Percentiles rank a stretch among this genome's conserved stretches.
Evolutionary conservation across 768 basidiomycete species (phyloP).

Genomic region (Leucocoprinus leucothites): DNA sequence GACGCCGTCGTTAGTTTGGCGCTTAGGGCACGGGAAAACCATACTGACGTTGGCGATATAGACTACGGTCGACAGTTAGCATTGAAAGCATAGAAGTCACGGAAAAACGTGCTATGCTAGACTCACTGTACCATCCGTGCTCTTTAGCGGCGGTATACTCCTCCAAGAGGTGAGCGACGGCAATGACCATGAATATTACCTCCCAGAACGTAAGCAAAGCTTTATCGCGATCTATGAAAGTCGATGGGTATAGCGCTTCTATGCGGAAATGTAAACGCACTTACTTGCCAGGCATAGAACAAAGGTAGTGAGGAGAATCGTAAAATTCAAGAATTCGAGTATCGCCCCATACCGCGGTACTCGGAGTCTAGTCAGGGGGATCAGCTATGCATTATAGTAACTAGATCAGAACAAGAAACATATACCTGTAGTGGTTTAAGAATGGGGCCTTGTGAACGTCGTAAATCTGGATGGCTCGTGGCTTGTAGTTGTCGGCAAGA

Average conservation of each 20-base stretch:
- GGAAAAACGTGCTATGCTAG: background rate
- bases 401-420: background rate
- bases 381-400: background rate
- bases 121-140: conserved; percentile 83
- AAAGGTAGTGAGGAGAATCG: conserved; percentile 63
- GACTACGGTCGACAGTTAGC: conserved; percentile 35
- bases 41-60: conserved; percentile 75
- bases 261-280: conserved; percentile 20
- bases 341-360: conserved; percentile 80
- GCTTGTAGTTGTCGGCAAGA: conserved; percentile 89
- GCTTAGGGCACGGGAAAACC: background rate
- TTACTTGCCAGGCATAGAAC: conserved; percentile 72
- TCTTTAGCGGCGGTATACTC: conserved; percentile 88
- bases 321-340: conserved; percentile 78
- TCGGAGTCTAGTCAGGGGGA: conserved; percentile 49
- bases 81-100: background rate
- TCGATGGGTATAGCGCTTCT: background rate
- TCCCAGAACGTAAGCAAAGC: conserved; percentile 59
- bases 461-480: conserved; percentile 69
- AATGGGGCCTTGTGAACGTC: conserved; percentile 63
- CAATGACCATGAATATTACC: conserved; percentile 69
- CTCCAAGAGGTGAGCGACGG: conserved; percentile 74
- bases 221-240: conserved; percentile 51
- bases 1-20: conserved; percentile 1
- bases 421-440: conserved; percentile 79